Conservation (phyloP, 768 basidiomycete genomes). For the Pleurotus djamor region DNA sequence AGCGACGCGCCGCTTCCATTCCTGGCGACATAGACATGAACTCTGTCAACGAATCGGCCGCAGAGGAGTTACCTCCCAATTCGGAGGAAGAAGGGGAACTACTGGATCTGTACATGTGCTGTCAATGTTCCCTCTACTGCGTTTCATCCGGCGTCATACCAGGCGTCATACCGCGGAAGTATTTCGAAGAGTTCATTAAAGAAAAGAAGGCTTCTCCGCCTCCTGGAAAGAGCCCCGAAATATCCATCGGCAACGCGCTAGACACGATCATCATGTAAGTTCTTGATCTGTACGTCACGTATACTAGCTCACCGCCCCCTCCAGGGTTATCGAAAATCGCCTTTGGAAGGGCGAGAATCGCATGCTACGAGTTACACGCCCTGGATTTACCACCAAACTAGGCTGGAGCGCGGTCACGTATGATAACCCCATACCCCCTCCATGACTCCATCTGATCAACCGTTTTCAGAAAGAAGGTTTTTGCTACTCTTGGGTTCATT, state of each 20-base stretch:
- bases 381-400: slow-evolving; percentile 58
- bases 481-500: slow-evolving; percentile 41
- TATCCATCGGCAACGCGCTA: slow-evolving; percentile 51
- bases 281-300: slow-evolving; percentile 3
- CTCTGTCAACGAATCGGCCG: slow-evolving; percentile 25
- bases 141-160: slow-evolving; percentile 69
- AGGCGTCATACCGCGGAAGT: slow-evolving; percentile 64
- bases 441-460: not conserved
- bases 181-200: slow-evolving; percentile 59
- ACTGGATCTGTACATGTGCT: slow-evolving; percentile 80
- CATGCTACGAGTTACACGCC: slow-evolving; percentile 48
- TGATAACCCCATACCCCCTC: slow-evolving; percentile 21
- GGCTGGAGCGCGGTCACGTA: slow-evolving; percentile 66
- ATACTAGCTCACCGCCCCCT: slow-evolving; percentile 8
- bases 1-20: slow-evolving; percentile 38
- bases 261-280: slow-evolving; percentile 70
- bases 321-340: slow-evolving; percentile 67
- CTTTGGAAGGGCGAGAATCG: slow-evolving; percentile 71
- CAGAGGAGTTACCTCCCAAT: slow-evolving; percentile 20
- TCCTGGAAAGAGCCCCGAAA: slow-evolving; percentile 50
- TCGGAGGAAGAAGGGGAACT: slow-evolving; percentile 49
- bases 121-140: slow-evolving; percentile 78
- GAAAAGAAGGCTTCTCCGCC: slow-evolving; percentile 63
- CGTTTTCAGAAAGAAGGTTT: slow-evolving; percentile 37
- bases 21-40: slow-evolving; percentile 43